Evolutionary conservation across 2,329 filamentous ascomycete species (phyloP).

Genomic region (Stachybotrys chartarum): DNA sequence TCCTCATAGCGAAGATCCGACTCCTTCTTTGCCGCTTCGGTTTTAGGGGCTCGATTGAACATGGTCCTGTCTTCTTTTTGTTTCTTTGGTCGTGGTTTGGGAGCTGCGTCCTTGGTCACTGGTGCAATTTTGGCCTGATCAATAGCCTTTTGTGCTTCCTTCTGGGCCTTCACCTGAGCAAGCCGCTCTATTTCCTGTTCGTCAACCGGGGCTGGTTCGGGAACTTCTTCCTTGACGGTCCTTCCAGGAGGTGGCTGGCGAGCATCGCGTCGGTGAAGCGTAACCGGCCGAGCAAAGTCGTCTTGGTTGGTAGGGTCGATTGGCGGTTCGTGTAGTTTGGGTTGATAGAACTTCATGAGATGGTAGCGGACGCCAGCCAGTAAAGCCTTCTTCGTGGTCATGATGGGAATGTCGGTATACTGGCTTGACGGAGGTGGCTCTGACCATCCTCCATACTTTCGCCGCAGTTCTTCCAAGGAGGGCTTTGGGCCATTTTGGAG

Average conservation of each 20-base stretch:
- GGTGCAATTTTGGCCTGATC: constrained; percentile 93
- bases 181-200: constrained; percentile 55
- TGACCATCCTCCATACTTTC: constrained; percentile 51
- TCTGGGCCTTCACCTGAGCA: constrained; percentile 68
- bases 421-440: constrained; percentile 37
- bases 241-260: constrained; percentile 59
- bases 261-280: constrained; percentile 83
- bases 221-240: constrained; percentile 52
- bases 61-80: constrained; percentile 81
- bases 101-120: constrained; percentile 51
- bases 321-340: constrained; percentile 50
- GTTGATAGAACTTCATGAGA: constrained; percentile 69
- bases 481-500: constrained; percentile 20
- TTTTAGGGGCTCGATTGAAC: constrained; percentile 72
- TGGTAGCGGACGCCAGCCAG: constrained; percentile 79
- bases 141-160: constrained; percentile 76
- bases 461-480: constrained; percentile 34
- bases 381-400: constrained; percentile 75
- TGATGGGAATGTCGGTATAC: constrained; percentile 58
- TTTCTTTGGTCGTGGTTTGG: constrained; percentile 45
- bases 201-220: constrained; percentile 37
- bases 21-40: constrained; percentile 73
- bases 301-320: constrained; percentile 63
- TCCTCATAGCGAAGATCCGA: constrained; percentile 81
- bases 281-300: constrained; percentile 81